Evolutionary conservation across 441 rosid species (phyloP), one percentile per base, ranked within the genome.

Genomic region (Pelargonium australe): DNA sequence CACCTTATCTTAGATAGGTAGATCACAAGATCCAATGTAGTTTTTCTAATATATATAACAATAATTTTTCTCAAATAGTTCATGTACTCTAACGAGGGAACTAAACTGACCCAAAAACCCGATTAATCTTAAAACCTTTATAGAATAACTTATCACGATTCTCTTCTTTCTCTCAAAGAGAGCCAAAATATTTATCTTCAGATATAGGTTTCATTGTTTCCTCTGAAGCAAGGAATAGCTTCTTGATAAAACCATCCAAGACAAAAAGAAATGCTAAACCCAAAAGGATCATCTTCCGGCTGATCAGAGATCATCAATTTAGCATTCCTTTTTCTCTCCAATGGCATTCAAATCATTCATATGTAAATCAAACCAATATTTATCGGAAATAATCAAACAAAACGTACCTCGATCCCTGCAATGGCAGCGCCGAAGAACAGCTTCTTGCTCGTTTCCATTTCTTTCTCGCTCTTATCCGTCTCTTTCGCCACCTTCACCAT

Each of bases 141-240:
- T 2, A 31, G 8, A 37, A 37, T 40, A 40, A 40, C 0, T 40
- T 40, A 41, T 41, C 2, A 60, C 25, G 63, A 23, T 60, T 60
- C 34, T 20, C 31, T 60, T 60, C 63, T 19, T 17, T 20, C 25
- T 41, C 44, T 41, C 5, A 5, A 41, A 1, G 44, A 23, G 63
- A 60, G 11, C 10, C 25, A 19, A 60, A 19, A 60, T 9, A 20
- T 60, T 60, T 28, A 60, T 60, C 63, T 60, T 60, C 63, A 10
- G 63, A 20, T 2, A 60, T 60, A 13, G 63, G 63, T 60, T 60
- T 57, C 31, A 19, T 10, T 60, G 13, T 23, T 60, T 19, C 63
- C 9, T 69, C 75, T 66, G 61, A 87, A 85, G 89, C 62, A 87
- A 87, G 84, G 95, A 77, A 89, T 91, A 79, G 78, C 87, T 86